Percentiles rank a stretch among this genome's conserved stretches.
These are phyloP conservation scores for Agarophyton chilense DNA, from an alignment of 23 red algal genomes.

Conservation along the genomic window DNA sequence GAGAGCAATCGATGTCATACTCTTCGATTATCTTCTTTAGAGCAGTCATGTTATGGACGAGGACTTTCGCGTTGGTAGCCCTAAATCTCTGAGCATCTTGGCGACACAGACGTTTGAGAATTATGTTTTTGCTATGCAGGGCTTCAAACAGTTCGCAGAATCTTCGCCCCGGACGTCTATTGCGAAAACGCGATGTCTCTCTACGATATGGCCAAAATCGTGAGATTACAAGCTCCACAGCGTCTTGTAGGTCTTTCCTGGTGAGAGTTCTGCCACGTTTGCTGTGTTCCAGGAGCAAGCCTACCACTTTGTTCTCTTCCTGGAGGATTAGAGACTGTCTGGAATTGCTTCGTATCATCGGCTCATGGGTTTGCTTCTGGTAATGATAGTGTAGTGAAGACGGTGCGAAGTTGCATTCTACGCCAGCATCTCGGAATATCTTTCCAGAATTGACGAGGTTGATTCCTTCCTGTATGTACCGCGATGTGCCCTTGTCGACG, in stretches of 20 bases:
- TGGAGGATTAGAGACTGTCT: background rate
- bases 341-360: background rate
- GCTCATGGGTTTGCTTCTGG: background rate
- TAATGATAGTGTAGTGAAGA: background rate
- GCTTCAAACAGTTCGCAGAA: background rate
- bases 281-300: background rate
- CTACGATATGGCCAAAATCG: background rate
- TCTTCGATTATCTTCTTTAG: background rate
- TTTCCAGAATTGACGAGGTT: background rate
- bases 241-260: background rate
- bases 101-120: background rate
- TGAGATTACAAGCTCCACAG: background rate
- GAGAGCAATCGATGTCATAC: background rate
- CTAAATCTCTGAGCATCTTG: background rate
- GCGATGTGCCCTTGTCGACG: background rate
- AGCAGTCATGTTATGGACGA: background rate
- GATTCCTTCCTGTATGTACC: background rate
- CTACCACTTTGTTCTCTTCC: background rate
- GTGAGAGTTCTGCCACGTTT: background rate
- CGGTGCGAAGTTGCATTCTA: background rate
- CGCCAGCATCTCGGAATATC: background rate
- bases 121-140: background rate
- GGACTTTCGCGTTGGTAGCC: conserved; percentile 9
- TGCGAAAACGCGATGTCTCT: background rate
- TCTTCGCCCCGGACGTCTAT: background rate